Base-by-base conservation (phyloP, 176 grass and related monocot species). In the Raddia guianensis region DNA sequence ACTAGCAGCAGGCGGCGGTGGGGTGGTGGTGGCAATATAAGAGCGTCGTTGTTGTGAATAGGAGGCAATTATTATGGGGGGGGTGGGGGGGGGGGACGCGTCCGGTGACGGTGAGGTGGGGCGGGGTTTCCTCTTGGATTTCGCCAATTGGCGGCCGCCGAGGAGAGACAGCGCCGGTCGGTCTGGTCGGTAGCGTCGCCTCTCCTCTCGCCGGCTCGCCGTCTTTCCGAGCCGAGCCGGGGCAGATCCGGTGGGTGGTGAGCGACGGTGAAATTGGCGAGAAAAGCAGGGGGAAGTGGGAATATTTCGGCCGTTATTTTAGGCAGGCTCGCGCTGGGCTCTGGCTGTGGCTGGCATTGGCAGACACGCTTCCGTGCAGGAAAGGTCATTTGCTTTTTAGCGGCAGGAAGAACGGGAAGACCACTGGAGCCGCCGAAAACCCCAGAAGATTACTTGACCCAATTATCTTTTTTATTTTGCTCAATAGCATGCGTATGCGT, bases 51-150 rank as follows among this genome's bases (percentile, higher is more conserved):
- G 56, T 4, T 21, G 57, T 11, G 58, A 32, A 60, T 27, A 60
- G 9, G 3, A 47, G 0, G 61, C 82, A 89, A 85, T 89, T 50
- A 89, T 85, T 66, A 75, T 27, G 27, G 27, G 27, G 27, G 46
- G 44, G 49, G 68, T 1, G 19, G 14, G 35, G 50, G 64, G 65
- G 81, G 75, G 80, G 75, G 68, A 42, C 52, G 37, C 37, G 37
- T 40, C 37, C 37, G 80, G 74, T 55, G 66, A 62, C 27, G 80
- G 66, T 43, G 47, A 7, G 50, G 70, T 16, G 66, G 43, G 3
- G 37, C 16, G 61, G 43, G 73, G 63, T 66, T 42, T 27, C 50
- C 42, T 63, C 18, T 16, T 55, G 12, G 47, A 75, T 63, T 12
- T 85, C 43, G 66, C 74, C 56, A 48, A 72, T 66, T 55, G 49